Percentiles rank a stretch among this genome's conserved stretches.
Conservation (phyloP, 2,329 filamentous ascomycete genomes). For the Fusarium mexicanum region DNA sequence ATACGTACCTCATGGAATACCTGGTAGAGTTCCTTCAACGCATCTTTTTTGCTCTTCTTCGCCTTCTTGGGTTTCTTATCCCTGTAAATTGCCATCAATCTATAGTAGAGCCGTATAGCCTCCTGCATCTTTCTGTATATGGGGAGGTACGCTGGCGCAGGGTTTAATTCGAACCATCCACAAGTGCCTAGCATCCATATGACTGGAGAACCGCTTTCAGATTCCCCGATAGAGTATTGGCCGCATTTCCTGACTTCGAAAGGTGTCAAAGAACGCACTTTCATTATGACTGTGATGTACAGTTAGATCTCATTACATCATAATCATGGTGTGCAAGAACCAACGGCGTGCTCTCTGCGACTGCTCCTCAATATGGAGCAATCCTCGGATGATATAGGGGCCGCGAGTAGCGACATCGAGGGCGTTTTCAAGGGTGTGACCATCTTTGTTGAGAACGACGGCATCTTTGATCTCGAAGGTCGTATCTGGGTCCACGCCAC, state of each 20-base stretch:
- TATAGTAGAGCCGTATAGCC: slow-evolving; percentile 72
- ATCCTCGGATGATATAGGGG: slow-evolving; percentile 70
- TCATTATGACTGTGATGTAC: slow-evolving; percentile 45
- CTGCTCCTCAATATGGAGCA: slow-evolving; percentile 62
- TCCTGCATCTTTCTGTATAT: slow-evolving; percentile 70
- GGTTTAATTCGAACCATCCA: slow-evolving; percentile 75
- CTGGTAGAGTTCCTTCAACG: slow-evolving; percentile 41
- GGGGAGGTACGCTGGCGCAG: slow-evolving; percentile 63
- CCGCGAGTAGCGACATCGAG: slow-evolving; percentile 68
- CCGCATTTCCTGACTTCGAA: slow-evolving; percentile 65
- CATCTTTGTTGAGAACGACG: slow-evolving; percentile 65
- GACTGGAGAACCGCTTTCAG: slow-evolving; percentile 60
- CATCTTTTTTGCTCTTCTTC: slow-evolving; percentile 45
- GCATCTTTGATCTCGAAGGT: slow-evolving; percentile 70
- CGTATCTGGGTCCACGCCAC: slow-evolving; percentile 60
- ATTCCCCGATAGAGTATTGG: slow-evolving; percentile 64
- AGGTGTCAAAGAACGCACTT: slow-evolving; percentile 43
- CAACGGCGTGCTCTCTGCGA: slow-evolving; percentile 49
- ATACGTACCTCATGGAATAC: slow-evolving; percentile 48
- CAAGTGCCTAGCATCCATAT: slow-evolving; percentile 69
- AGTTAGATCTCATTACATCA: slow-evolving; percentile 21
- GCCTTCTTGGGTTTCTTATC: slow-evolving; percentile 45
- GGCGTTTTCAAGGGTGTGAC: slow-evolving; percentile 66
- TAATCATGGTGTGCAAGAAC: slow-evolving; percentile 31
- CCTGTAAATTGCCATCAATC: slow-evolving; percentile 66